Percentiles rank a stretch among this genome's conserved stretches.
Evolutionary conservation across 352 stramenopile genomes (phyloP).

Genomic region (Phytophthora chlamydospora): DNA sequence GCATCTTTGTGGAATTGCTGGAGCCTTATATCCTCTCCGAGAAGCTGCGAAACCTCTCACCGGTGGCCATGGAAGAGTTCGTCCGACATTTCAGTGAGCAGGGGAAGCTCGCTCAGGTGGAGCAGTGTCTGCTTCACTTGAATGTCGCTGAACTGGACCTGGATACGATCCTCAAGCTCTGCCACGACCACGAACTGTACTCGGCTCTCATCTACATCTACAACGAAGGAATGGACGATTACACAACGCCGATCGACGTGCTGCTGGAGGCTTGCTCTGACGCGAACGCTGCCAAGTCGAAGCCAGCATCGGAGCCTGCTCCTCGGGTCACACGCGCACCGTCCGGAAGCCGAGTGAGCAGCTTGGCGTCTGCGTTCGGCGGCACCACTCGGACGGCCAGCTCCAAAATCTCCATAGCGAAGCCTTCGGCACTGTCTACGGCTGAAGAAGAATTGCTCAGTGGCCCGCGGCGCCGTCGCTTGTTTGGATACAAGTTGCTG

Average conservation of each 20-base stretch:
- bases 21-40: slow-evolving; percentile 96
- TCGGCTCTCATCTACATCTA: slow-evolving; percentile 96
- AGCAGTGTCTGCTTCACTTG: slow-evolving; percentile 95
- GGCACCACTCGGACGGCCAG: slow-evolving; percentile 44
- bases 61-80: slow-evolving; percentile 93
- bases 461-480: slow-evolving; percentile 60
- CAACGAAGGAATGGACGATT: slow-evolving; percentile 93
- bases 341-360: slow-evolving; percentile 60
- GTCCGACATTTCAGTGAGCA: slow-evolving; percentile 92
- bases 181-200: slow-evolving; percentile 92
- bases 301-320: slow-evolving; percentile 12
- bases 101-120: slow-evolving; percentile 88
- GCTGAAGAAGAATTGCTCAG: slow-evolving; percentile 56
- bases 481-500: slow-evolving; percentile 87
- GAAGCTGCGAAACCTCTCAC: slow-evolving; percentile 91
- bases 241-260: slow-evolving; percentile 91
- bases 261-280: slow-evolving; percentile 82
- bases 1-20: slow-evolving; percentile 93
- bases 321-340: slow-evolving; percentile 31
- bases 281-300: slow-evolving; percentile 45
- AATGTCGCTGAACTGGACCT: slow-evolving; percentile 94
- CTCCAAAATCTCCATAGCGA: slow-evolving; percentile 42
- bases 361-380: slow-evolving; percentile 71
- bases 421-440: slow-evolving; percentile 33
- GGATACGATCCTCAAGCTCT: slow-evolving; percentile 93